phyloP scores from a whole-genome alignment of 139 green algal species.

The Astrephomene gubernaculifera region DNA sequence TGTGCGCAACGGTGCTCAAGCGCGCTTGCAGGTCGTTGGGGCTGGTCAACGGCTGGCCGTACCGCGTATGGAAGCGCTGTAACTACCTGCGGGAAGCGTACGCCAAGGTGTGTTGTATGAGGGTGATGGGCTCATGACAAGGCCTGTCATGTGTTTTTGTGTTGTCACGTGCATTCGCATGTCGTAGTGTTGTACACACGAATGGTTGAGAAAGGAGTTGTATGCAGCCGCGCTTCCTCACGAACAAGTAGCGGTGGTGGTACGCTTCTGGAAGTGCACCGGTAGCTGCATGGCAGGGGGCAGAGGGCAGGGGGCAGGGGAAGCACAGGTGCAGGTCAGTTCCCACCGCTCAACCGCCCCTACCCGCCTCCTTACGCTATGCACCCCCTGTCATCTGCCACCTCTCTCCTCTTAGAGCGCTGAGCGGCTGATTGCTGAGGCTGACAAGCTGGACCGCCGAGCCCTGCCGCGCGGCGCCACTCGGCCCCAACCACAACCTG shows the following conservation, averaged over 20 bases:
- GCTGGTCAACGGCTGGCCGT: conserved; percentile 13
- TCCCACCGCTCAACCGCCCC: not conserved
- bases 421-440: not conserved
- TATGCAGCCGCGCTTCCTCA: not conserved
- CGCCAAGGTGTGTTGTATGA: not conserved
- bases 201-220: not conserved
- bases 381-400: not conserved
- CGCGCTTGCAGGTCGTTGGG: conserved; percentile 5
- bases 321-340: not conserved
- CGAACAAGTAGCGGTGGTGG: not conserved
- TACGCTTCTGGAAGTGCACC: not conserved
- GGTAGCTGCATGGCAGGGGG: not conserved
- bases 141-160: no score
- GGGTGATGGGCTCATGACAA: no score
- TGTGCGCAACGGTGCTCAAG: conserved; percentile 21
- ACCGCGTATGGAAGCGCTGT: conserved; percentile 18
- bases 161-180: not conserved
- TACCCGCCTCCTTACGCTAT: not conserved
- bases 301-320: no score
- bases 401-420: not conserved
- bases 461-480: not conserved
- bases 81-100: conserved; percentile 7
- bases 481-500: not conserved
- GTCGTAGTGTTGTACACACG: no score
- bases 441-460: not conserved